These are phyloP conservation scores for Penicillium argentinense DNA, from an alignment of 495 filamentous ascomycete genomes.

Conservation along the genomic window DNA sequence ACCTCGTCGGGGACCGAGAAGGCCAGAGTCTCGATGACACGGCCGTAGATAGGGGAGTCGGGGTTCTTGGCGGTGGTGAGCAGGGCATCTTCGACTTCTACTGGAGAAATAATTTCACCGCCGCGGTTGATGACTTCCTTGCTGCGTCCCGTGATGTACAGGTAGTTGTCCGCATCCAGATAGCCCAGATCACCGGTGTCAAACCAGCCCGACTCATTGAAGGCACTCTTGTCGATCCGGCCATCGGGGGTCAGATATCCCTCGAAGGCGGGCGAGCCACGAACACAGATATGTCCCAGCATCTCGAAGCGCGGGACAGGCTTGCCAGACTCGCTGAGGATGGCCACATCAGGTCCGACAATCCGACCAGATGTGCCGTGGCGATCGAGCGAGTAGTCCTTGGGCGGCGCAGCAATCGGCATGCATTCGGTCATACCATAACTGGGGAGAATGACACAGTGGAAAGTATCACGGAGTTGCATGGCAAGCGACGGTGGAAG, in stretches of 20 bases:
- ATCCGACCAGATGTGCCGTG: constrained; percentile 43
- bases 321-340: constrained; percentile 25
- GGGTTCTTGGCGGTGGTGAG: constrained; percentile 42
- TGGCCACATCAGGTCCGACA: constrained; percentile 41
- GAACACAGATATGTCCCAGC: constrained; percentile 42
- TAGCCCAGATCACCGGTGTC: constrained; percentile 50
- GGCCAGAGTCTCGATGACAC: constrained; percentile 37
- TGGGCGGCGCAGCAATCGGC: constrained; percentile 42
- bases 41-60: constrained; percentile 29
- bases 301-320: constrained; percentile 12
- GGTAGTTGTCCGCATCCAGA: constrained; percentile 57
- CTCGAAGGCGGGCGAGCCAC: constrained; percentile 41
- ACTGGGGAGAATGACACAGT: constrained; percentile 40
- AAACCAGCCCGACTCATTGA: constrained; percentile 44
- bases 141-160: constrained; percentile 70
- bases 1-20: constrained; percentile 45
- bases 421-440: constrained; percentile 54
- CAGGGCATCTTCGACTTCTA: constrained; percentile 77
- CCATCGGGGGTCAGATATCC: constrained; percentile 40
- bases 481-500: constrained; percentile 40
- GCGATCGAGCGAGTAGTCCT: constrained; percentile 38
- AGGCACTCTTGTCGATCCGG: constrained; percentile 32
- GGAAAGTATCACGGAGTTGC: constrained; percentile 37
- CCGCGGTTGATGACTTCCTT: constrained; percentile 80
- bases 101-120: constrained; percentile 77